Conservation (phyloP, 805 yeast genomes). For the Ogataea naganishii region DNA sequence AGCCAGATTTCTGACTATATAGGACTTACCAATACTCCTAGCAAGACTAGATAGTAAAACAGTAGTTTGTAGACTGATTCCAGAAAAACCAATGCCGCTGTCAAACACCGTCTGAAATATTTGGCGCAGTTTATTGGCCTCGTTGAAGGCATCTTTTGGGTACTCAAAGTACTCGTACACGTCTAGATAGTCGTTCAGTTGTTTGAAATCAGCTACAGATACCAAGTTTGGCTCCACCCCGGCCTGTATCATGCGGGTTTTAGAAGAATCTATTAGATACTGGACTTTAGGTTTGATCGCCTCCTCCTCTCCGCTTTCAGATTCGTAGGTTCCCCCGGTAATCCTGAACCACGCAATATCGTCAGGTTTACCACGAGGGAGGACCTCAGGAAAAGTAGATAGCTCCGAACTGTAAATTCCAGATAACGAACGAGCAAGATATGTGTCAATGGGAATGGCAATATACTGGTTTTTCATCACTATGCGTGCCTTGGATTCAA, state of each 20-base stretch:
- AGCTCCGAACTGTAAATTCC: constrained; percentile 9
- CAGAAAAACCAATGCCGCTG: constrained; percentile 16
- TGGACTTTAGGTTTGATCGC: constrained; percentile 22
- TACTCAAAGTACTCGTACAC: constrained; percentile 7
- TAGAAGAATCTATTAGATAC: constrained; percentile 55
- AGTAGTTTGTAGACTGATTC: constrained; percentile 44
- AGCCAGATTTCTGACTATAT: constrained; percentile 47
- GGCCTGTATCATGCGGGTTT: constrained; percentile 61
- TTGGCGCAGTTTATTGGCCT: constrained; percentile 43
- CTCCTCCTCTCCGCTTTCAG: constrained; percentile 12
- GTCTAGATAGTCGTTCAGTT: constrained; percentile 9
- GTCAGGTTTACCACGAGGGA: constrained; percentile 60
- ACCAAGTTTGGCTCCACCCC: constrained; percentile 44
- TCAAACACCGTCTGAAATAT: constrained; percentile 44
- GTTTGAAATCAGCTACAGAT: constrained; percentile 11
- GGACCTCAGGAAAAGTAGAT: constrained; percentile 22
- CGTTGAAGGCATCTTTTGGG: constrained; percentile 26
- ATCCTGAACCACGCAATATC: constrained; percentile 82
- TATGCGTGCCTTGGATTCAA: constrained; percentile 50
- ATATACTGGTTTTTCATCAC: constrained; percentile 60
- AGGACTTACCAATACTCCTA: constrained; percentile 74
- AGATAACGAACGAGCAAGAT: constrained; percentile 49
- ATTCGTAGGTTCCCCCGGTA: constrained; percentile 36
- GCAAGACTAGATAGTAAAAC: constrained; percentile 59
- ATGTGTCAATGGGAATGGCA: constrained; percentile 70